phyloP scores from a whole-genome alignment of 1,284 basidiomycete genomes.

The Leccinum holopus region DNA sequence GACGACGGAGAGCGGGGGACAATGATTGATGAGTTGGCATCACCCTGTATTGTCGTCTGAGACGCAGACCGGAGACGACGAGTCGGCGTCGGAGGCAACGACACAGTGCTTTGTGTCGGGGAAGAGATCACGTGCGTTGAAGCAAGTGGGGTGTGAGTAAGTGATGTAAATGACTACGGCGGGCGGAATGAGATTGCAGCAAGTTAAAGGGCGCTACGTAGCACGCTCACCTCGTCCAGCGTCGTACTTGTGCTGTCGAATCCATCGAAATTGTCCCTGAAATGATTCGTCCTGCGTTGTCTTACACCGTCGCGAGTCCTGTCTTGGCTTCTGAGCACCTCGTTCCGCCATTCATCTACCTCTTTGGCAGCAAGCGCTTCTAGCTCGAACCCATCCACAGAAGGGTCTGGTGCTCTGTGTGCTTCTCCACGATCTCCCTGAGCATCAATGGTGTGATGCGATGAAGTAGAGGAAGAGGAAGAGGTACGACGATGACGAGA shows the following conservation, averaged over 20 bases:
- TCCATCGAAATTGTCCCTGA: slow-evolving; percentile 19
- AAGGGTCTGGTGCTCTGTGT: slow-evolving; percentile 6
- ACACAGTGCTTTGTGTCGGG: slow-evolving; percentile 35
- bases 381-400: slow-evolving; percentile 43
- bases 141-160: slow-evolving; percentile 45
- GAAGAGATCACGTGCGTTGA: slow-evolving; percentile 49
- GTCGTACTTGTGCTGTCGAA: slow-evolving; percentile 27
- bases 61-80: slow-evolving; percentile 22
- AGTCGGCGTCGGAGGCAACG: slow-evolving; percentile 27
- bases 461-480: slow-evolving; percentile 15
- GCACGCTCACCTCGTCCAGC: slow-evolving; percentile 46
- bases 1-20: not conserved
- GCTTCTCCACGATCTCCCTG: slow-evolving; percentile 13
- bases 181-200: slow-evolving; percentile 3
- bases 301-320: slow-evolving; percentile 12
- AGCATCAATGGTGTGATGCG: slow-evolving; percentile 5
- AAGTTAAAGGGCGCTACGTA: not conserved
- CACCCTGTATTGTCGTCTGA: slow-evolving; percentile 17
- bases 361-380: slow-evolving; percentile 49
- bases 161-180: slow-evolving; percentile 40
- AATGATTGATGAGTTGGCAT: not conserved
- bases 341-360: slow-evolving; percentile 53
- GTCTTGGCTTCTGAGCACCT: slow-evolving; percentile 36
- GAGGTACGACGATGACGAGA: slow-evolving; percentile 10
- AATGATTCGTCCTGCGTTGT: slow-evolving; percentile 12